Conservation (phyloP, 345 rosid genomes). For the Luvunga scandens region DNA sequence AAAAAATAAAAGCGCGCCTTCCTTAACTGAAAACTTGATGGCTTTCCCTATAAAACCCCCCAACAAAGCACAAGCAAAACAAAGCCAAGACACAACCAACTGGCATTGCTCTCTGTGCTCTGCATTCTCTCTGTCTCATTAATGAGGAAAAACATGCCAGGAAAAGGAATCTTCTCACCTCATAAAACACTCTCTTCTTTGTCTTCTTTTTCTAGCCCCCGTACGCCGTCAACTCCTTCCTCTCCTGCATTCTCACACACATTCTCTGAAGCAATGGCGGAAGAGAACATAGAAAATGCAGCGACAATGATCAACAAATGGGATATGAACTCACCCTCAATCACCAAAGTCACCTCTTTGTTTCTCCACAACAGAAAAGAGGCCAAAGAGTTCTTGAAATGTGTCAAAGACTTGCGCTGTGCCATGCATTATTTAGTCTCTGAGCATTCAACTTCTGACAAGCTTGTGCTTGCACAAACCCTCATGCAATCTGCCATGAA, state of each 20-base stretch:
- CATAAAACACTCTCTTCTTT: neutral
- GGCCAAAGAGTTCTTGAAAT: slow-evolving; percentile 44
- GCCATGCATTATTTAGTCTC: slow-evolving; percentile 59
- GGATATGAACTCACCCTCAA: slow-evolving; percentile 42
- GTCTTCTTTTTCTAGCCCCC: slow-evolving; percentile 15
- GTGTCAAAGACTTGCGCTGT: slow-evolving; percentile 39
- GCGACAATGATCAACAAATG: slow-evolving; percentile 58
- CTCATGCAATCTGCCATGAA: slow-evolving; percentile 69
- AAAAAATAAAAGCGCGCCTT: neutral
- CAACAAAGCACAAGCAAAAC: neutral
- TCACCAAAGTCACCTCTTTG: slow-evolving; percentile 19
- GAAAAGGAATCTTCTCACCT: slow-evolving; percentile 11
- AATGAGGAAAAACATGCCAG: neutral
- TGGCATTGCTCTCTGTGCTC: neutral
- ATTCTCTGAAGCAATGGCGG: slow-evolving; percentile 43
- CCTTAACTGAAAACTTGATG: neutral
- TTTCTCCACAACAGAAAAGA: slow-evolving; percentile 38
- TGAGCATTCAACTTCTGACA: slow-evolving; percentile 31
- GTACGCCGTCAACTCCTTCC: neutral
- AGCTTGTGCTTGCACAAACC: slow-evolving; percentile 55
- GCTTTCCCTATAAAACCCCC: slow-evolving; percentile 11
- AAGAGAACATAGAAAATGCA: slow-evolving; percentile 44
- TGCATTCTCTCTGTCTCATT: slow-evolving; percentile 22
- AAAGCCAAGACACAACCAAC: neutral
- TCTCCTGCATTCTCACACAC: slow-evolving; percentile 16